Evolutionary conservation across 1,139 yeast genomes (phyloP), one percentile per base, ranked within the genome.

Genomic region (Saccharomyces hybrid): DNA sequence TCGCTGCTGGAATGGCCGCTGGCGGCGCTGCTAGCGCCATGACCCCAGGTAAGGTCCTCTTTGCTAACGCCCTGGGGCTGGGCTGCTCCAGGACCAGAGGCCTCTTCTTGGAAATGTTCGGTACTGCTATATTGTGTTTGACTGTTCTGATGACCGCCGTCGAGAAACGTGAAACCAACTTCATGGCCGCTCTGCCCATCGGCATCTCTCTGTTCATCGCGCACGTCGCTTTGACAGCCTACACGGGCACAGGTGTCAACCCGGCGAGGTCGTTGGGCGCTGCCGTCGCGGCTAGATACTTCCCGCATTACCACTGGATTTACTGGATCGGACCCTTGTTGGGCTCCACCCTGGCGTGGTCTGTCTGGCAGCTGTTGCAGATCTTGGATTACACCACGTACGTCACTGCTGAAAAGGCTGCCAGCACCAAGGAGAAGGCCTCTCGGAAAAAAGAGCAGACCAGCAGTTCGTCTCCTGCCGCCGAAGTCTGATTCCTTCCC

Each of bases 201-300:
- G 96, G 97, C 70, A 72, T 88, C 58, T 80, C 96, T 23, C 78
- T 89, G 63, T 85, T 89, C 75, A 75, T 88, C 65, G 95, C 87
- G 48, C 96, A 89, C 70, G 81, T 88, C 78, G 78, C 87, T 62
- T 80, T 87, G 70, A 88, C 89, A 57, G 87, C 79, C 79, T 86
- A 82, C 76, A 86, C 96, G 54, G 96, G 96, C 70, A 96, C 96
- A 48, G 96, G 96, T 69, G 77, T 88, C 68, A 88, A 88, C 78
- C 96, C 96, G 54, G 96, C 96, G 51, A 83, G 97, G 76, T 76
- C 89, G 32, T 81, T 89, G 59, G 97, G 97, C 67, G 95, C 96
- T 54, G 80, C 84, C 70, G 77, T 88, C 57, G 95, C 91, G 56
- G 79, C 80, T 55, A 75, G 73, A 56, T 75, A 80, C 41, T 89